These are phyloP conservation scores for Ascomycota sp. DNA, from an alignment of 2,329 filamentous ascomycete genomes.

Conservation along the genomic window DNA sequence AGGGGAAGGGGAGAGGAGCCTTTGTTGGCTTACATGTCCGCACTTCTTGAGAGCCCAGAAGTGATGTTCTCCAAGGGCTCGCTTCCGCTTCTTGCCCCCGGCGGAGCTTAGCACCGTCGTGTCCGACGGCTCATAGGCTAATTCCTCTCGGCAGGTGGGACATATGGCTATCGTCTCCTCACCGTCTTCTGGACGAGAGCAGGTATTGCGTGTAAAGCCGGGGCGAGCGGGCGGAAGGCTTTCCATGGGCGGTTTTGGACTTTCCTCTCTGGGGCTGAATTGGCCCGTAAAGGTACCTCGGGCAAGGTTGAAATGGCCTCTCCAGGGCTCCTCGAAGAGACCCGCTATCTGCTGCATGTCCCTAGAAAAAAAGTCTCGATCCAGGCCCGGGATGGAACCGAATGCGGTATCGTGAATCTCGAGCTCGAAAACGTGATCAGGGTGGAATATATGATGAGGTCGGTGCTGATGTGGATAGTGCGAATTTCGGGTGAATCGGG, in stretches of 20 bases:
- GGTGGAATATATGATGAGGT: constrained; percentile 1
- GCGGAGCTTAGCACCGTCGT: constrained; percentile 5
- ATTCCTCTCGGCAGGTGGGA: constrained; percentile 67
- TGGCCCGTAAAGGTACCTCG: constrained; percentile 6
- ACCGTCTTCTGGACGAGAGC: constrained; percentile 13
- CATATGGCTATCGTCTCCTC: constrained; percentile 61
- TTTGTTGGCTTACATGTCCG: constrained; percentile 48
- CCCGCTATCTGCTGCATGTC: constrained; percentile 9
- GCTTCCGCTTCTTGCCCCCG: constrained; percentile 19
- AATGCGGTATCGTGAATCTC: constrained; percentile 7
- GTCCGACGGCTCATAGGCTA: constrained; percentile 47
- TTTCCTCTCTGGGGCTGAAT: constrained; percentile 13
- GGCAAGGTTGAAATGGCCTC: constrained; percentile 4
- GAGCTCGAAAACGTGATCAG: constrained; percentile 8
- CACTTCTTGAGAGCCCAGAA: constrained; percentile 86
- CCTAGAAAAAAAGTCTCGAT: constrained; percentile 5
- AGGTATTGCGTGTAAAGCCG: constrained; percentile 65
- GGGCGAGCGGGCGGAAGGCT: constrained; percentile 41
- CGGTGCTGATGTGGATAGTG: constrained; percentile 4
- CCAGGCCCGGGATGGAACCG: constrained; percentile 3
- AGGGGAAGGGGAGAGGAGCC: background rate
- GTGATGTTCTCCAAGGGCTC: constrained; percentile 47
- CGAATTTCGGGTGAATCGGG: background rate
- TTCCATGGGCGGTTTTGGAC: constrained; percentile 31
- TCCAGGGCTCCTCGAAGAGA: constrained; percentile 7